Evolutionary conservation across 176 grass and related monocot species (phyloP).

Genomic region (Lolium rigidum): DNA sequence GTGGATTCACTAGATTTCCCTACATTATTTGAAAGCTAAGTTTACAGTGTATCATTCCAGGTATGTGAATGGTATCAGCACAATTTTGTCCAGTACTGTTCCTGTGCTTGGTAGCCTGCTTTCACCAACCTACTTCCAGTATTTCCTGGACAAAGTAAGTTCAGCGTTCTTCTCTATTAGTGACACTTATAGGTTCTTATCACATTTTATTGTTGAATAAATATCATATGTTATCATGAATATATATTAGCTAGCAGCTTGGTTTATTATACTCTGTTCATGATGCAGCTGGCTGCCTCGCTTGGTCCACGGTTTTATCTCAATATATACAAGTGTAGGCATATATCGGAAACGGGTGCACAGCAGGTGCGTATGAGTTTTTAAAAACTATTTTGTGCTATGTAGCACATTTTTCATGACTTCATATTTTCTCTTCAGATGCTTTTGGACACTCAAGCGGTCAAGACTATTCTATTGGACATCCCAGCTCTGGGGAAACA

Average conservation of each 20-base stretch:
- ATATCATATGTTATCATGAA: neutral
- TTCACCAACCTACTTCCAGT: constrained; percentile 96
- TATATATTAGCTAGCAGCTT: constrained; percentile 10
- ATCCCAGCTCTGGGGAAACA: constrained; percentile 96
- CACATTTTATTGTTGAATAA: neutral
- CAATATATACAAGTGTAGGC: constrained; percentile 99
- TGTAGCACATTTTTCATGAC: constrained; percentile 38
- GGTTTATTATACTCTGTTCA: constrained; percentile 28
- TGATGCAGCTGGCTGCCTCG: constrained; percentile 88
- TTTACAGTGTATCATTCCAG: constrained; percentile 52
- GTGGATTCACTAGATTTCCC: neutral
- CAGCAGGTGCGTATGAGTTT: constrained; percentile 72
- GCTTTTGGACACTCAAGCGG: constrained; percentile 97
- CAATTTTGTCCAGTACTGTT: constrained; percentile 93
- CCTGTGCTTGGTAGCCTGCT: constrained; percentile 86
- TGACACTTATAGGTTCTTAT: constrained; percentile 9
- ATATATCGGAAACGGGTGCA: constrained; percentile 99
- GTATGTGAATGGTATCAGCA: constrained; percentile 95
- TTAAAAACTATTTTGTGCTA: neutral
- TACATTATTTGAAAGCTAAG: constrained; percentile 15
- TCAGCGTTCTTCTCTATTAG: constrained; percentile 20
- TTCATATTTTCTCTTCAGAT: constrained; percentile 59
- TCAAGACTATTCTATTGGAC: constrained; percentile 92
- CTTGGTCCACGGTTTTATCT: constrained; percentile 99
- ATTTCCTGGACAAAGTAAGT: constrained; percentile 98